Conservation (phyloP, 495 filamentous ascomycete genomes). For the Thermochaetoides thermophila region DNA sequence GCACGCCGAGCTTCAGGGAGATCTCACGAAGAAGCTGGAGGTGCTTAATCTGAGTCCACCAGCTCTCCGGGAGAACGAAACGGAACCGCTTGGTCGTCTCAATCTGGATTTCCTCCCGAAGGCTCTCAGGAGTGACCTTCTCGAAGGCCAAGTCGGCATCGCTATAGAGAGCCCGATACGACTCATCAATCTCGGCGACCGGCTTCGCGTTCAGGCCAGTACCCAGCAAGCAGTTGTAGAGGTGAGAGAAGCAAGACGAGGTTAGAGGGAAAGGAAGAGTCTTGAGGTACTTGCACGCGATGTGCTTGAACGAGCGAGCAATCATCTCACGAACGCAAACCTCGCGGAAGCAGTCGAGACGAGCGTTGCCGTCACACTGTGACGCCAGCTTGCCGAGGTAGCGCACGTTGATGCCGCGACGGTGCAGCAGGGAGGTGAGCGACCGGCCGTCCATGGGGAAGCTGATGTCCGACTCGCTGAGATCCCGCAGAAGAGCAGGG, state of each 20-base stretch:
- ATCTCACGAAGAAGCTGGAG: constrained; percentile 81
- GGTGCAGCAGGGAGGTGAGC: constrained; percentile 78
- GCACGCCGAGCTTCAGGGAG: constrained; percentile 78
- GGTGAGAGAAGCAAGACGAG: constrained; percentile 62
- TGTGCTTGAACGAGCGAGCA: constrained; percentile 83
- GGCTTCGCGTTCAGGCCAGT: constrained; percentile 61
- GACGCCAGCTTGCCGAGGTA: constrained; percentile 77
- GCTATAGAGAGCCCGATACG: constrained; percentile 56
- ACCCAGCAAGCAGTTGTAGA: constrained; percentile 90
- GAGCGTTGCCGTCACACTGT: constrained; percentile 51
- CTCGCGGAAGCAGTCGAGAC: constrained; percentile 58
- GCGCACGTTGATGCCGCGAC: constrained; percentile 91
- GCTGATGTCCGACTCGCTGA: constrained; percentile 82
- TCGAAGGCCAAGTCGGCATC: constrained; percentile 75
- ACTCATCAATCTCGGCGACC: constrained; percentile 58
- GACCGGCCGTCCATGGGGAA: constrained; percentile 98
- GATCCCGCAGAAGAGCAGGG: constrained; percentile 57
- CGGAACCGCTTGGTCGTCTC: constrained; percentile 63
- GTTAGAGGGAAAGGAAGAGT: constrained; percentile 66
- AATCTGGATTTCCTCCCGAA: constrained; percentile 53
- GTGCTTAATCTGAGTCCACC: constrained; percentile 50
- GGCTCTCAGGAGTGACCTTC: constrained; percentile 52
- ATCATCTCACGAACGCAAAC: constrained; percentile 87
- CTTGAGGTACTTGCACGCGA: constrained; percentile 63
- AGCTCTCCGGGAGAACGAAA: constrained; percentile 52